These are phyloP conservation scores for Penicillium samsonianum DNA, from an alignment of 495 filamentous ascomycete genomes.

Conservation along the genomic window DNA sequence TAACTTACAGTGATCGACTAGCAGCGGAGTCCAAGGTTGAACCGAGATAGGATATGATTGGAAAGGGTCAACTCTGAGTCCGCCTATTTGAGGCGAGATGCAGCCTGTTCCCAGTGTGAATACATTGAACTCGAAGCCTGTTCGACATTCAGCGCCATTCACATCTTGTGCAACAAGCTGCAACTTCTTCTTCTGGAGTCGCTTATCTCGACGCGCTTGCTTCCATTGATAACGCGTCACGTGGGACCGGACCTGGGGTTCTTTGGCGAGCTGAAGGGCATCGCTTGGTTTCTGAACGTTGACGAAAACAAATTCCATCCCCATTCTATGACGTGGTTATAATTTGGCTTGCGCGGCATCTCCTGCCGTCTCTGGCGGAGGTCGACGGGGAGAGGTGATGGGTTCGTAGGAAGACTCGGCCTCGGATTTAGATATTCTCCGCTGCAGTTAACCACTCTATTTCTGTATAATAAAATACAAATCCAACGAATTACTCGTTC, in stretches of 20 bases:
- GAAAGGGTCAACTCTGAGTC: conserved; percentile 43
- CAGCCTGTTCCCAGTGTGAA: no score
- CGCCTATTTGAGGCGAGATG: conserved; percentile 25
- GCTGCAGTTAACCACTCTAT: no score
- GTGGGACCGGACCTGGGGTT: conserved; percentile 32
- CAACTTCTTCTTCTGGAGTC: conserved; percentile 1
- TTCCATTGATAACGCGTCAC: conserved; percentile 36
- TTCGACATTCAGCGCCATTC: no score
- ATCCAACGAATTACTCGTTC: no score
- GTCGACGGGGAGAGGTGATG: no score
- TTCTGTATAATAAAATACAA: no score
- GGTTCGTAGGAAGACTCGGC: no score
- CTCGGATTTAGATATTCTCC: no score
- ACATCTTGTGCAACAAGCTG: conserved; percentile 4
- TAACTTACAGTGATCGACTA: conserved; percentile 45
- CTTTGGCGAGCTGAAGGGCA: conserved; percentile 31
- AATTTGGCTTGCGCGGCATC: no score
- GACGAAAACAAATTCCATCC: conserved; percentile 32
- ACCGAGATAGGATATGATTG: conserved; percentile 34
- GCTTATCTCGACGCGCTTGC: conserved; percentile 11
- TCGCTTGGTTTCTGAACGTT: conserved; percentile 32
- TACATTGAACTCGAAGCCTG: no score
- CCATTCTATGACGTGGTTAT: no score
- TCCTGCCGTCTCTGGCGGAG: no score
- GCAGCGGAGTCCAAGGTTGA: conserved; percentile 29